Evolutionary conservation across 805 yeast genomes (phyloP).

Genomic region (Starmerella floris): DNA sequence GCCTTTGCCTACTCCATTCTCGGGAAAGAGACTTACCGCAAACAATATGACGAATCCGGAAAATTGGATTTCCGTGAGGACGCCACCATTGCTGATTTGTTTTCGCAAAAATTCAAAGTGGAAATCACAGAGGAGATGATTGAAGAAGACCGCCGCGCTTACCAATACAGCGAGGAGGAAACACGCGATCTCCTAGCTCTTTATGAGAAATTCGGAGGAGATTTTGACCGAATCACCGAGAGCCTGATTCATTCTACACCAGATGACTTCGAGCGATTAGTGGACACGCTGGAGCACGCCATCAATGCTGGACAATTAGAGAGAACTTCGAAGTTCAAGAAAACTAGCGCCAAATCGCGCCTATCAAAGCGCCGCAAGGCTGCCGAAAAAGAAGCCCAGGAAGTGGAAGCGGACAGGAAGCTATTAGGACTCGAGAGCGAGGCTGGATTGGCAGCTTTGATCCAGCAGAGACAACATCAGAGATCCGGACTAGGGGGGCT

Average conservation of each 20-base stretch:
- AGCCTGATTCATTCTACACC: conserved; percentile 63
- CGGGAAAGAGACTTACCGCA: conserved; percentile 43
- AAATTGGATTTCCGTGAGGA: conserved; percentile 34
- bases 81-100: conserved; percentile 28
- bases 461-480: conserved; percentile 24
- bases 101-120: conserved; percentile 26
- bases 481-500: conserved; percentile 16
- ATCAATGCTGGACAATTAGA: conserved; percentile 31
- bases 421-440: conserved; percentile 32
- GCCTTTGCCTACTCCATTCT: conserved; percentile 65
- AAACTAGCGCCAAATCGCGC: conserved; percentile 36
- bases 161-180: conserved; percentile 38
- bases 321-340: conserved; percentile 34
- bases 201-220: conserved; percentile 50
- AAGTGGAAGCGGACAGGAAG: conserved; percentile 46
- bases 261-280: conserved; percentile 50
- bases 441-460: conserved; percentile 29
- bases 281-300: conserved; percentile 37
- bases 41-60: conserved; percentile 59
- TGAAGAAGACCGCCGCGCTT: conserved; percentile 50
- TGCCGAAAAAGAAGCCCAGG: conserved; percentile 31
- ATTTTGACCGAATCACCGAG: conserved; percentile 57
- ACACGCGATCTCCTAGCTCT: conserved; percentile 45
- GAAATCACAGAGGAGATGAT: conserved; percentile 36
- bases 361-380: conserved; percentile 35